These are phyloP conservation scores for Kluyveromyces dobzhanskii DNA, from an alignment of 805 yeast species.

Conservation along the genomic window DNA sequence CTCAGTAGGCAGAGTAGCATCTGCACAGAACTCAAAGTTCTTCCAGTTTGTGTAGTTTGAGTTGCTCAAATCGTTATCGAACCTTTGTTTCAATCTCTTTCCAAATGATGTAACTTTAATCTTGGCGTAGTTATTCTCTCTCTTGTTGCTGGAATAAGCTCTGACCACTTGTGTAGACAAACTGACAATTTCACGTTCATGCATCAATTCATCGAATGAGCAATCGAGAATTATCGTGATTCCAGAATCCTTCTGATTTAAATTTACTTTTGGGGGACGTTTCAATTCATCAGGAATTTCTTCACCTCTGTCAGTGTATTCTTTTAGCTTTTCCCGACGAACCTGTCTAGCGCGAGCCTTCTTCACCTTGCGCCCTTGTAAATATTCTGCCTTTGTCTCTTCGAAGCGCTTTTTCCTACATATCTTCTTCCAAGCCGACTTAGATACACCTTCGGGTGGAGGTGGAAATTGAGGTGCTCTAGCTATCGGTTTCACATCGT, in stretches of 20 bases:
- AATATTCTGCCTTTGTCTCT: constrained; percentile 53
- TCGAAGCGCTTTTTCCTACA: constrained; percentile 53
- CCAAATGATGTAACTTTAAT: constrained; percentile 58
- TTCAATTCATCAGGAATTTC: constrained; percentile 33
- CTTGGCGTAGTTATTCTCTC: constrained; percentile 47
- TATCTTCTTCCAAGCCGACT: constrained; percentile 72
- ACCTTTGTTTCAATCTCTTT: constrained; percentile 56
- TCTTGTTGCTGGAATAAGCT: constrained; percentile 69
- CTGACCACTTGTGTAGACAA: constrained; percentile 75
- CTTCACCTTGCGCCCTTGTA: constrained; percentile 45
- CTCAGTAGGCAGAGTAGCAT: constrained; percentile 28
- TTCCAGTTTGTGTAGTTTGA: constrained; percentile 62
- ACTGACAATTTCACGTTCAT: constrained; percentile 58
- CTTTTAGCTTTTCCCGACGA: constrained; percentile 33
- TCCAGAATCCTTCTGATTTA: constrained; percentile 41
- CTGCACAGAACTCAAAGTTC: constrained; percentile 44
- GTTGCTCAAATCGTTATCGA: constrained; percentile 48
- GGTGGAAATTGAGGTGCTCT: constrained; percentile 21
- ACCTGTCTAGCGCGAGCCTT: constrained; percentile 37
- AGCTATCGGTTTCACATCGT: not conserved
- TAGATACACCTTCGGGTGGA: constrained; percentile 83
- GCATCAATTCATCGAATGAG: constrained; percentile 85
- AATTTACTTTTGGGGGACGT: constrained; percentile 29
- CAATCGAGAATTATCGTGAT: constrained; percentile 72
- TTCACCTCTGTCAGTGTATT: constrained; percentile 32